Percentiles rank a stretch among this genome's conserved stretches.
phyloP scores from a whole-genome alignment of 2,329 filamentous ascomycete genomes.

The Claviceps pusilla region DNA sequence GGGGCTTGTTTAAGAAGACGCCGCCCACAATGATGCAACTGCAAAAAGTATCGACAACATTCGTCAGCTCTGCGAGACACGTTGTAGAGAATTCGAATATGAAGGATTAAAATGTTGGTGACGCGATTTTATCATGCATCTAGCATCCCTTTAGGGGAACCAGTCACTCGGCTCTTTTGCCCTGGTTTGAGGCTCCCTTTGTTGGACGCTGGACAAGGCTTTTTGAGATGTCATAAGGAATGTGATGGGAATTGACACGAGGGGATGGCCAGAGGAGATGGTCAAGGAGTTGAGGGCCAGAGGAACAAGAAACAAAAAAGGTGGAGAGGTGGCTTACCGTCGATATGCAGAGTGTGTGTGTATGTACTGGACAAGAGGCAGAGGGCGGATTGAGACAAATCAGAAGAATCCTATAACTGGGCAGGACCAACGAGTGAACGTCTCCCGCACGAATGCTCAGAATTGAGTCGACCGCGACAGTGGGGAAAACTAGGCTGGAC shows the following conservation, averaged over 20 bases:
- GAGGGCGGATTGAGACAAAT: conserved; percentile 31
- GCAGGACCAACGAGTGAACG: conserved; percentile 47
- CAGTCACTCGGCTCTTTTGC: conserved; percentile 1
- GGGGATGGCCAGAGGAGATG: conserved; percentile 3
- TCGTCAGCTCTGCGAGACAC: conserved; percentile 18
- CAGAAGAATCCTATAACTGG: conserved; percentile 24
- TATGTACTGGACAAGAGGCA: conserved; percentile 20
- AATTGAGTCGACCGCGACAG: conserved; percentile 28
- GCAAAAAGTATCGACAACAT: conserved; percentile 18
- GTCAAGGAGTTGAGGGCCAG: neutral
- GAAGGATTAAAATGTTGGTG: conserved; percentile 9
- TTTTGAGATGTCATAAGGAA: conserved; percentile 14
- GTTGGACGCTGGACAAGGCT: conserved; percentile 7
- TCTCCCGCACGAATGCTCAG: conserved; percentile 40
- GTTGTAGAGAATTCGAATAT: conserved; percentile 3
- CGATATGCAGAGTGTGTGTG: conserved; percentile 21
- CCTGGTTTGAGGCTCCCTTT: conserved; percentile 15
- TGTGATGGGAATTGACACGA: conserved; percentile 10
- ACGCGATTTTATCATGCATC: conserved; percentile 6
- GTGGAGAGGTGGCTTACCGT: conserved; percentile 34
- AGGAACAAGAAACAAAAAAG: conserved; percentile 2
- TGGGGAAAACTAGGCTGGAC: conserved; percentile 20
- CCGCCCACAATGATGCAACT: conserved; percentile 26
- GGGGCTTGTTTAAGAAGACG: conserved; percentile 29
- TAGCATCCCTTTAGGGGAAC: conserved; percentile 5